phyloP scores from a whole-genome alignment of 352 stramenopile genomes.

The Phytopythium montanum region DNA sequence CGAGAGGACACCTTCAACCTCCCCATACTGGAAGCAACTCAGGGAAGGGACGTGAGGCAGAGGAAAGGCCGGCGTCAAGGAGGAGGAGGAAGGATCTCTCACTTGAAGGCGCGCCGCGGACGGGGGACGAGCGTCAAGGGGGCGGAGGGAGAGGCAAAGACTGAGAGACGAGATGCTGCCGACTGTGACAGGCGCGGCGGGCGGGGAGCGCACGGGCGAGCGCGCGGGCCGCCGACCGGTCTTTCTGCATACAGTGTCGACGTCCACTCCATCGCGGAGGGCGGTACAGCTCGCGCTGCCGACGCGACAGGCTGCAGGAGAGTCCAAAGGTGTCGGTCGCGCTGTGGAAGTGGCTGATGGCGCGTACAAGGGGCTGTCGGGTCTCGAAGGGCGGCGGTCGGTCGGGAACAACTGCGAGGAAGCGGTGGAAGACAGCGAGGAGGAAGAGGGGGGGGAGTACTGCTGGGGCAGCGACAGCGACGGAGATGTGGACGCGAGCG shows the following conservation, averaged over 20 bases:
- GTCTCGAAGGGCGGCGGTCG: background rate
- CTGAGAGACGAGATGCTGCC: conserved; percentile 1
- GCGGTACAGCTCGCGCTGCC: conserved; percentile 10
- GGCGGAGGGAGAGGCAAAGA: too few relatives aligned
- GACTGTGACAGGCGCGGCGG: conserved; percentile 7
- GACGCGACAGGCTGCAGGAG: conserved; percentile 19
- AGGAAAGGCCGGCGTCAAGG: too few relatives aligned
- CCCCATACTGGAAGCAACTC: too few relatives aligned
- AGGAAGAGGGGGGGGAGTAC: conserved; percentile 2
- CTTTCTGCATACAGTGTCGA: conserved; percentile 51
- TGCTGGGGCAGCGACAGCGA: conserved; percentile 10
- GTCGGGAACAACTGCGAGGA: background rate
- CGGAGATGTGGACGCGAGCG: conserved; percentile 5
- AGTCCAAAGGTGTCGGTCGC: conserved; percentile 3
- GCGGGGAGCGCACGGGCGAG: conserved; percentile 6
- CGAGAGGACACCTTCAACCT: background rate
- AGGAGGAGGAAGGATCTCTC: too few relatives aligned
- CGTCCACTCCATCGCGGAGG: conserved; percentile 44
- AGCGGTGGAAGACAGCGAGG: background rate
- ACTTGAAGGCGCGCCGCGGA: too few relatives aligned
- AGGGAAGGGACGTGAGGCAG: too few relatives aligned
- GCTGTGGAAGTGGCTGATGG: background rate
- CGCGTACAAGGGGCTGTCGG: background rate
- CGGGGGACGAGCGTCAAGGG: too few relatives aligned
- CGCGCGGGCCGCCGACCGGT: conserved; percentile 8